Evolutionary conservation across 2,329 filamentous ascomycete genomes (phyloP), one percentile per base, ranked within the genome.

Genomic region (Pseudocercospora macadamiae): DNA sequence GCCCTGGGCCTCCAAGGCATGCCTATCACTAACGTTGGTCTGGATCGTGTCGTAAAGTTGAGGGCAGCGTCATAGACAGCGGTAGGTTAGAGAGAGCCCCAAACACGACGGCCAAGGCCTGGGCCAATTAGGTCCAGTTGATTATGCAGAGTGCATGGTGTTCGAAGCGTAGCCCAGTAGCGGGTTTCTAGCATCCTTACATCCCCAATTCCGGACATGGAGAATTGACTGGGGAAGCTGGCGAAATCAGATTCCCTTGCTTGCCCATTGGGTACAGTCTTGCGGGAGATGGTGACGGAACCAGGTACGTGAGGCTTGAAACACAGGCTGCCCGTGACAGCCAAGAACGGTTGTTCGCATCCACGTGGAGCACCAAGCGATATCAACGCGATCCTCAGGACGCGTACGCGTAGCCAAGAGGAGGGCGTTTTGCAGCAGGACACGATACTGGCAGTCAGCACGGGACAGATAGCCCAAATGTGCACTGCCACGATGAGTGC

Each of bases 391-490:
- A 45, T 12, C n/a, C 42, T 14, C 42, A 19, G 16, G 25, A n/a
- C 42, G 18, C 19, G 26, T 21, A 47, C 42, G 42, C 42, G 42
- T 47, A 47, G 42, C 42, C 42, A 47, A 47, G 42, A 47, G 23
- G 19, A 14, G 25, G 21, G 25, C 14, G 16, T 26, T 14, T 45
- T 18, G 18, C 8, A 44, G 23, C 18, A 23, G 39, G 10, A 16
- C 39, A 23, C 18, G 14, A 44, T 44, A 19, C 39, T 19, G 7
- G 7, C 39, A 14, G 42, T 19, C 18, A 45, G 9, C 42, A 18
- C 42, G 42, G 19, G 3, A 12, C 19, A 23, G 19, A 19, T 4
- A 7, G n/a, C n/a, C 6, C 14, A 21, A 14, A n/a, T 7, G 12
- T 21, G 21, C 21, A 45, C 21, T 45, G 42, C 42, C 42, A n/a